Conservation (phyloP, 2,329 filamentous ascomycete genomes). For the Monosporascus sp. region DNA sequence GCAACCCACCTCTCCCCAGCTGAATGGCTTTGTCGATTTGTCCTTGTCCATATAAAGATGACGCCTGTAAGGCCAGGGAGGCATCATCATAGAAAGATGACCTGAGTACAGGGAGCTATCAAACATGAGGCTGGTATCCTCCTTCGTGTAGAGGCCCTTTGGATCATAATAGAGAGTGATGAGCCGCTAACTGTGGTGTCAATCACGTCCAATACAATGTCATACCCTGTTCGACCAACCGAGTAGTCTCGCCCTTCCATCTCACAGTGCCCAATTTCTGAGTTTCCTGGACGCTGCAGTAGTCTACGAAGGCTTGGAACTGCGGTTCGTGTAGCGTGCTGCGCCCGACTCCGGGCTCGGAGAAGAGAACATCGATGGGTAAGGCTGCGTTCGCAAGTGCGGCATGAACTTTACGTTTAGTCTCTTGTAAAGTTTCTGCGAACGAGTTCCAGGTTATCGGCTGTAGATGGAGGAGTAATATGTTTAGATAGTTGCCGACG, state of each 20-base stretch:
- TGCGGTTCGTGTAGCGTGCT: neutral
- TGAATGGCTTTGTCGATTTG: too few relatives aligned
- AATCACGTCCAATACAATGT: constrained; percentile 5
- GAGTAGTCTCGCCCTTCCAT: constrained; percentile 1
- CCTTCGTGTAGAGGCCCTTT: neutral
- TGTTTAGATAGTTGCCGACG: too few relatives aligned
- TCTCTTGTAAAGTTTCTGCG: too few relatives aligned
- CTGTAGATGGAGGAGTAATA: too few relatives aligned
- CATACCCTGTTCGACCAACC: constrained; percentile 1
- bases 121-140: neutral
- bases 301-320: constrained; percentile 7
- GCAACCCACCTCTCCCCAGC: too few relatives aligned
- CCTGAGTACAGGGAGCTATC: neutral
- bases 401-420: too few relatives aligned
- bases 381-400: neutral
- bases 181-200: constrained; percentile 2
- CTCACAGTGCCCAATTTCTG: neutral
- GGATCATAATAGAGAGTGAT: neutral
- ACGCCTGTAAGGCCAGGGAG: too few relatives aligned
- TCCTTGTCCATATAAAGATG: too few relatives aligned
- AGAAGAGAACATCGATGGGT: neutral
- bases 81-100: too few relatives aligned
- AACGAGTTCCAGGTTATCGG: too few relatives aligned
- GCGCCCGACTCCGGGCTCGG: neutral
- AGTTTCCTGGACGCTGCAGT: neutral